A percentile compares a stretch with the other conserved stretches of the same genome.
Conservation (phyloP, 495 filamentous ascomycete genomes). For the Halenospora varia region DNA sequence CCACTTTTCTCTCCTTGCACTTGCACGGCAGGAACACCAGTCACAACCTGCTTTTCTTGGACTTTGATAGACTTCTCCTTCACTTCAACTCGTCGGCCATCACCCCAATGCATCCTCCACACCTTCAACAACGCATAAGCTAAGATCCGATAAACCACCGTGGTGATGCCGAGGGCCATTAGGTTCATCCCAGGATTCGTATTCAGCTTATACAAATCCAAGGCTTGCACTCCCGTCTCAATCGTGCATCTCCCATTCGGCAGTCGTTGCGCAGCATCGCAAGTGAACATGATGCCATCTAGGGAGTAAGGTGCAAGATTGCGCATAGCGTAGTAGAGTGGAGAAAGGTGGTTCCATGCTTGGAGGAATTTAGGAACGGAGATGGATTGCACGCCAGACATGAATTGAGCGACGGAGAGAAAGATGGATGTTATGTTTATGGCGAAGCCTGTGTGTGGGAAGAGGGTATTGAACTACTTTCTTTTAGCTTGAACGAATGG, state of each 20-base stretch:
- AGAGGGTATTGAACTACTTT: conserved; percentile 61
- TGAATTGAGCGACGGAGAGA: conserved; percentile 59
- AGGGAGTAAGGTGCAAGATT: conserved; percentile 60
- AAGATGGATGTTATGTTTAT: conserved; percentile 63
- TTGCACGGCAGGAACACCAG: too few species aligned
- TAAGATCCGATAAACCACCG: conserved; percentile 58
- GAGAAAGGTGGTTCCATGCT: conserved; percentile 64
- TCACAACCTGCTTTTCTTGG: too few species aligned
- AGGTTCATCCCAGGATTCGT: conserved; percentile 51
- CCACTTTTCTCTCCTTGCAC: too few species aligned
- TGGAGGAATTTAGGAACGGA: conserved; percentile 61
- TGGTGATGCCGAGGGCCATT: conserved; percentile 52
- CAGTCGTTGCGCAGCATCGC: conserved; percentile 48
- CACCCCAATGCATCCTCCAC: conserved; percentile 34
- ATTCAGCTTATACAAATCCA: conserved; percentile 60
- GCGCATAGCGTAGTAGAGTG: conserved; percentile 61
- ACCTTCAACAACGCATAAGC: conserved; percentile 58
- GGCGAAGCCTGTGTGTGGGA: conserved; percentile 69
- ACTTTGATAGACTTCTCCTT: too few species aligned
- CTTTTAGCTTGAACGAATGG: not conserved
- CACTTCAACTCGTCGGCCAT: not conserved
- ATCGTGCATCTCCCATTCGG: conserved; percentile 56
- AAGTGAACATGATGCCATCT: conserved; percentile 52
- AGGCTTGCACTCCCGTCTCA: conserved; percentile 55
- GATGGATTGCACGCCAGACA: conserved; percentile 65